phyloP scores from a whole-genome alignment of 331 rosid genomes.

The Rhamnella rubrinervis region DNA sequence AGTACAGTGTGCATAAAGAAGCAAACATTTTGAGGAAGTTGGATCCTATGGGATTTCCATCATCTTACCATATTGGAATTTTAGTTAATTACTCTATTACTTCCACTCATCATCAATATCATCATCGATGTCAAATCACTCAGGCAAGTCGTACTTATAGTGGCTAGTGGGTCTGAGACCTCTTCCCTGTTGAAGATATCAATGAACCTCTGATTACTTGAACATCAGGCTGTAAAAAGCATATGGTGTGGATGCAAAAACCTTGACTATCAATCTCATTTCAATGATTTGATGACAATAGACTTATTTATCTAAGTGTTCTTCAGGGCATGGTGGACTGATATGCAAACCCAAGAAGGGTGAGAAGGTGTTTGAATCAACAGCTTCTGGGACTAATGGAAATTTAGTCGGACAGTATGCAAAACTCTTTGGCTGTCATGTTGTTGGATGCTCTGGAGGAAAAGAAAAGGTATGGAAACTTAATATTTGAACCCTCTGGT shows the following conservation, averaged over 20 bases:
- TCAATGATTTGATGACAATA: too few relatives aligned
- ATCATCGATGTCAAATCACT: too few relatives aligned
- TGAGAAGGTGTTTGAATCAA: conserved; percentile 68
- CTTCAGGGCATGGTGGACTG: conserved; percentile 53
- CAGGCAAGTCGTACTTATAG: too few relatives aligned
- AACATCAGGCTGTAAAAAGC: too few relatives aligned
- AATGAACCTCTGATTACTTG: too few relatives aligned
- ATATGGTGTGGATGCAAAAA: too few relatives aligned
- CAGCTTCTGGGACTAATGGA: conserved; percentile 65
- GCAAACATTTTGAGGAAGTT: conserved; percentile 41
- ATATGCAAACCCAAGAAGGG: conserved; percentile 56
- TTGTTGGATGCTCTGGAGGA: conserved; percentile 66
- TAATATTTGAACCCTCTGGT: neutral
- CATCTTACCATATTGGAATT: conserved; percentile 53
- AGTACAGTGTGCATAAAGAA: conserved; percentile 49
- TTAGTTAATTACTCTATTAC: conserved; percentile 33
- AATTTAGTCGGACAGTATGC: conserved; percentile 70
- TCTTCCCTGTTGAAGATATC: too few relatives aligned
- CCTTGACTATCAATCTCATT: too few relatives aligned
- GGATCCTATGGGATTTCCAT: conserved; percentile 58
- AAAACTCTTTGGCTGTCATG: conserved; percentile 68
- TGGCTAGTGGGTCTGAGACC: too few relatives aligned
- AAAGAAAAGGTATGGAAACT: conserved; percentile 35
- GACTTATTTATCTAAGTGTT: too few relatives aligned
- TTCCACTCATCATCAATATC: too few relatives aligned